These are phyloP conservation scores for Leccinum subgranulosum DNA, from an alignment of 768 basidiomycete species.

Conservation along the genomic window DNA sequence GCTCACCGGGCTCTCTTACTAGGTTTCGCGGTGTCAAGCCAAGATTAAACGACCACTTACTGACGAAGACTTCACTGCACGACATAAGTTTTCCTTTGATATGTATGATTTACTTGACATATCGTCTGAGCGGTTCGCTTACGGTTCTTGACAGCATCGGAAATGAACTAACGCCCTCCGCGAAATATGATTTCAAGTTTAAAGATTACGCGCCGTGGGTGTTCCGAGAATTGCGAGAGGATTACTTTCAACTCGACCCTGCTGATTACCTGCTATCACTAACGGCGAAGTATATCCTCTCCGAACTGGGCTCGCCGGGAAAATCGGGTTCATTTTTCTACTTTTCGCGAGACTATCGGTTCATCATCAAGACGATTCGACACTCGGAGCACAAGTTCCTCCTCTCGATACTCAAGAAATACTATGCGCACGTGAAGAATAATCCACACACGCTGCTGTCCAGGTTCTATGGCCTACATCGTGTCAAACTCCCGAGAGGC, in stretches of 20 bases:
- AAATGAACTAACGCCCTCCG: constrained; percentile 96
- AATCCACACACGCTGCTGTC: constrained; percentile 95
- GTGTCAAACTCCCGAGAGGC: constrained; percentile 93
- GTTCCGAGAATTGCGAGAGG: constrained; percentile 92
- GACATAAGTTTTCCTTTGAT: constrained; percentile 96
- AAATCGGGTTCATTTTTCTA: constrained; percentile 99
- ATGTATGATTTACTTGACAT: constrained; percentile 52
- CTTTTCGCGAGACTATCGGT: constrained; percentile 97
- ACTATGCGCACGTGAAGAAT: constrained; percentile 78
- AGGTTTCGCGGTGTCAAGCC: constrained; percentile 96
- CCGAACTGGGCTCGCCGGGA: constrained; percentile 95
- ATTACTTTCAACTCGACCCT: constrained; percentile 92
- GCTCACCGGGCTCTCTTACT: constrained; percentile 8
- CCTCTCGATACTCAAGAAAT: constrained; percentile 75
- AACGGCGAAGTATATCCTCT: constrained; percentile 96
- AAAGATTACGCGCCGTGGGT: constrained; percentile 99
- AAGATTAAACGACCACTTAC: constrained; percentile 86
- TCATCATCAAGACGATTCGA: constrained; percentile 99
- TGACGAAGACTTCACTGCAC: constrained; percentile 80
- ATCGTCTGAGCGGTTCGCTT: background rate
- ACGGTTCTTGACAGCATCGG: constrained; percentile 60
- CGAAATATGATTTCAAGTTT: constrained; percentile 99
- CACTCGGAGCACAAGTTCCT: constrained; percentile 95
- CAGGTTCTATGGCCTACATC: constrained; percentile 94
- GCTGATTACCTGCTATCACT: constrained; percentile 96